Evolutionary conservation across 1,139 yeast genomes (phyloP), one percentile per base, ranked within the genome.

Genomic region (Scheffersomyces titani): DNA sequence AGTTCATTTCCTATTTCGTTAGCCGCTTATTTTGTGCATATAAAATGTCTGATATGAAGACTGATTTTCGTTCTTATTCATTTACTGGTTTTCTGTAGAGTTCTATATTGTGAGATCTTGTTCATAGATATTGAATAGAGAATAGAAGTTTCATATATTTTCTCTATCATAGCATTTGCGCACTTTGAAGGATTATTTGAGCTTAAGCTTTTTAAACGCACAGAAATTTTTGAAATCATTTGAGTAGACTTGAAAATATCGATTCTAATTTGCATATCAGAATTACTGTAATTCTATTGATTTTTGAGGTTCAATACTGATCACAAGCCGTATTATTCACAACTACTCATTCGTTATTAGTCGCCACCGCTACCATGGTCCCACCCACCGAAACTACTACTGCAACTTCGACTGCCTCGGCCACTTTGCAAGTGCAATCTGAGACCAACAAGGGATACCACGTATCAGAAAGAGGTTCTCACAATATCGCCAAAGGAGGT

Each of bases 401-500:
- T 6, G 22, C 20, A n/a, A 2, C 24, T 4, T 19, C 49, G n/a
- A 22, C 24, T 1, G 49, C 20, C 16, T 22, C 24, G 22, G 22
- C 49, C 11, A 46, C 49, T n/a, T 46, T 46, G 22, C n/a, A 20
- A 46, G 49, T 46, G 13, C 49, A 46, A 46, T 46, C 49, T 19
- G 22, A 20, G 11, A 72, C 77, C 5, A 58, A 67, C 30, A 74
- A 74, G 60, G 81, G 81, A 9, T 78, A 78, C 63, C 50, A 55
- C 20, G 61, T 76, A 6, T 66, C 66, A 6, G 65, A 69, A 30
- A 68, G 76, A 57, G 86, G 86, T 7, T 70, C 79, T 9, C 84
- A 82, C 61, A 83, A 83, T 64, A 74, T 83, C 50, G 76, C 86
- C 52, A 75, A 72, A 67, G 87, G 87, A 3, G 73, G 74, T 52